phyloP scores from a whole-genome alignment of 768 basidiomycete genomes.

The Lactarius tabidus region DNA sequence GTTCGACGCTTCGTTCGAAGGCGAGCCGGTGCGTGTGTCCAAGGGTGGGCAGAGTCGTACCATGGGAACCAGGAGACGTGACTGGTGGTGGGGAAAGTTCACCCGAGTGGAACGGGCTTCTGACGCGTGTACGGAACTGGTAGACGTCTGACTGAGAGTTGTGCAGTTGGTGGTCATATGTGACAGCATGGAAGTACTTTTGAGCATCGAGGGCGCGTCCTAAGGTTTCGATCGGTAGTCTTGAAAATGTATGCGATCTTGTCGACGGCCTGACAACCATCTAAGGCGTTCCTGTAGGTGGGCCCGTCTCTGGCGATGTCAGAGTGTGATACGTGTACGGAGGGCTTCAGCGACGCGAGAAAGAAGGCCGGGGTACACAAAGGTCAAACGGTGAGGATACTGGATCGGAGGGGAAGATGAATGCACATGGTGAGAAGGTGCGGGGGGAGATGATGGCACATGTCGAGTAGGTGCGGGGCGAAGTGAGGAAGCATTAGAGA shows the following conservation, averaged over 20 bases:
- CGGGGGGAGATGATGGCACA: slow-evolving; percentile 36
- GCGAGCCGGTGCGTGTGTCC: slow-evolving; percentile 23
- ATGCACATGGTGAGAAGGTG: slow-evolving; percentile 29
- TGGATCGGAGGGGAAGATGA: slow-evolving; percentile 6
- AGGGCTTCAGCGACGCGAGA: slow-evolving; percentile 95
- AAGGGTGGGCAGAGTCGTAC: slow-evolving; percentile 15
- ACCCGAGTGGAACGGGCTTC: slow-evolving; percentile 83
- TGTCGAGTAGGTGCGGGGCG: too few species aligned
- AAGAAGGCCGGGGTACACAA: slow-evolving; percentile 95
- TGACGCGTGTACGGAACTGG: slow-evolving; percentile 82
- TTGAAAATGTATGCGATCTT: slow-evolving; percentile 98
- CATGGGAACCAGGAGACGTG: slow-evolving; percentile 38
- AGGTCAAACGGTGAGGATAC: slow-evolving; percentile 53
- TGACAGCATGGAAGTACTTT: slow-evolving; percentile 99
- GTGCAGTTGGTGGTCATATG: slow-evolving; percentile 92
- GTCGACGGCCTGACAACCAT: slow-evolving; percentile 95
- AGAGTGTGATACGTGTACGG: slow-evolving; percentile 68
- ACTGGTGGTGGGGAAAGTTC: too few species aligned
- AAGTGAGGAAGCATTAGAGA: too few species aligned
- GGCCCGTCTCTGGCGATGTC: slow-evolving; percentile 93
- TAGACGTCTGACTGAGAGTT: slow-evolving; percentile 89
- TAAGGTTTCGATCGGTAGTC: slow-evolving; percentile 97
- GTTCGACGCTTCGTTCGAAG: slow-evolving; percentile 30
- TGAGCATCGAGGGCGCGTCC: slow-evolving; percentile 95
- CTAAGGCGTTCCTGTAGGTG: slow-evolving; percentile 94